These are phyloP conservation scores for Peronospora destructor DNA, from an alignment of 352 stramenopile genomes.

Conservation along the genomic window DNA sequence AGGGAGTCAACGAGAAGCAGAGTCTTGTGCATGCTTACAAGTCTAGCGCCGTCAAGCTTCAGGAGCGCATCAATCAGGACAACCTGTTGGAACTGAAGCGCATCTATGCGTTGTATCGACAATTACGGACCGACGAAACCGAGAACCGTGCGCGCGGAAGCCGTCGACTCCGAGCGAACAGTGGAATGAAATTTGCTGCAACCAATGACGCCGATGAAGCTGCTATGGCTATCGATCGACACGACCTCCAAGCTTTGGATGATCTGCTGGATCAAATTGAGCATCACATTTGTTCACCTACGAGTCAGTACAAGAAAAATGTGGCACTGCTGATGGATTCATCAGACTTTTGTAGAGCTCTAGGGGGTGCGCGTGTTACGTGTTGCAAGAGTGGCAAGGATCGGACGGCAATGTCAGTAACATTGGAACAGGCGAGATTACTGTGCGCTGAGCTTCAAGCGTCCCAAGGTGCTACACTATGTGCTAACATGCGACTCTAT, in stretches of 20 bases:
- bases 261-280: slow-evolving; percentile 62
- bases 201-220: slow-evolving; percentile 22
- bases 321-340: slow-evolving; percentile 72
- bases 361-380: slow-evolving; percentile 90
- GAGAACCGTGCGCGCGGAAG: slow-evolving; percentile 25
- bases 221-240: slow-evolving; percentile 25
- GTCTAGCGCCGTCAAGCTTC: slow-evolving; percentile 62
- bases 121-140: slow-evolving; percentile 37
- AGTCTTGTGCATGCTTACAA: slow-evolving; percentile 77
- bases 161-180: slow-evolving; percentile 20
- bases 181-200: slow-evolving; percentile 1
- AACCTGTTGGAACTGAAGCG: slow-evolving; percentile 61
- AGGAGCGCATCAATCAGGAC: slow-evolving; percentile 78
- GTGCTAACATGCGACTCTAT: slow-evolving; percentile 65
- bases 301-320: slow-evolving; percentile 78
- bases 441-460: slow-evolving; percentile 51
- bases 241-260: slow-evolving; percentile 55
- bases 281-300: slow-evolving; percentile 58
- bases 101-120: slow-evolving; percentile 51
- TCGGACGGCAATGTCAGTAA: slow-evolving; percentile 95
- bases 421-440: slow-evolving; percentile 86
- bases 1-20: slow-evolving; percentile 84
- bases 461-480: slow-evolving; percentile 47
- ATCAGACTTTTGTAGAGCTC: slow-evolving; percentile 71
- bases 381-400: slow-evolving; percentile 98